Percentiles rank a stretch among this genome's conserved stretches.
phyloP scores from a whole-genome alignment of 495 filamentous ascomycete species.

The Aspergillus taichungensis region DNA sequence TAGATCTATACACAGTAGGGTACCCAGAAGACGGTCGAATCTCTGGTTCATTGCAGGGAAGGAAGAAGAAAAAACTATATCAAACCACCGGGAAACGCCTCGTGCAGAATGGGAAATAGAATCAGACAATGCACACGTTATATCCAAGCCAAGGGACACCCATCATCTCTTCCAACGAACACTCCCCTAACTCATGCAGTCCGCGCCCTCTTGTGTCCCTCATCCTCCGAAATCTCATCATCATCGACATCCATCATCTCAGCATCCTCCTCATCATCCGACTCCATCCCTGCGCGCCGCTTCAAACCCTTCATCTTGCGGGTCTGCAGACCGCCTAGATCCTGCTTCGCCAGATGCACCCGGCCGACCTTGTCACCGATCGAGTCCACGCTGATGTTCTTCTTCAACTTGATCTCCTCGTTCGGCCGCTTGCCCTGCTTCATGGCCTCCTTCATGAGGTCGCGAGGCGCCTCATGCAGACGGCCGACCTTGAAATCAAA shows the following conservation, averaged over 20 bases:
- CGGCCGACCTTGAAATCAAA: constrained; percentile 89
- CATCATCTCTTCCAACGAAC: no score
- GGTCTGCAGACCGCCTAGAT: constrained; percentile 79
- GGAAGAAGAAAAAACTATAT: constrained; percentile 1
- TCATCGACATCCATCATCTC: constrained; percentile 41
- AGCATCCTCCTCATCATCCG: constrained; percentile 29
- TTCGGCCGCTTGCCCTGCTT: constrained; percentile 66
- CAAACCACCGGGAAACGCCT: constrained; percentile 9
- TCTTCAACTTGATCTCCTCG: constrained; percentile 60
- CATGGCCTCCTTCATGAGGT: constrained; percentile 80
- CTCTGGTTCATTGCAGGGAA: not conserved
- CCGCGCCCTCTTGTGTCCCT: constrained; percentile 31
- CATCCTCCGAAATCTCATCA: constrained; percentile 24
- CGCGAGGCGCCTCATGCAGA: constrained; percentile 63
- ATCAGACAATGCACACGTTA: constrained; percentile 15
- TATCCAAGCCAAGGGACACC: no score
- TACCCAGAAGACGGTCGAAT: not conserved
- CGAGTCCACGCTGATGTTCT: constrained; percentile 85
- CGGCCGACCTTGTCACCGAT: constrained; percentile 94
- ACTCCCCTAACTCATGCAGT: constrained; percentile 15
- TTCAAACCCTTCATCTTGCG: constrained; percentile 99
- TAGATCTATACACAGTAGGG: constrained; percentile 1
- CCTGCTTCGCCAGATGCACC: constrained; percentile 87
- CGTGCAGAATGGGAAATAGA: constrained; percentile 5
- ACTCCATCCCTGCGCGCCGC: constrained; percentile 52